phyloP scores from a whole-genome alignment of 352 stramenopile species.

The Globisporangium canariense region DNA sequence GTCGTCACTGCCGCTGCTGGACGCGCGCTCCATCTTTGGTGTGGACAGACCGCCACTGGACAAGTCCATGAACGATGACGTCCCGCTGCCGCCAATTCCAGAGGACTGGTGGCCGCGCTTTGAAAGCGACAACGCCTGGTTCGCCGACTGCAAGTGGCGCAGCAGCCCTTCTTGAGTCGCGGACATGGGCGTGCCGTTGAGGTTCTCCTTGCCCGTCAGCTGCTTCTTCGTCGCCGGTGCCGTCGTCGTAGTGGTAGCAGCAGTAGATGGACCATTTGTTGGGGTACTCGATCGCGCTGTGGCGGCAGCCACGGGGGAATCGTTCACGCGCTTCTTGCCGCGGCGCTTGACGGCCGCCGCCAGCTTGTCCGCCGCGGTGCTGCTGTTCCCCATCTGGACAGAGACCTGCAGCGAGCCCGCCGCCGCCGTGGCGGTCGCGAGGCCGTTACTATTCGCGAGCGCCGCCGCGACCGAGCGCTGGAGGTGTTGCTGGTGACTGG shows the following conservation, averaged over 20 bases:
- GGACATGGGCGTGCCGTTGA: constrained; percentile 34
- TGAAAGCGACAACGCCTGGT: constrained; percentile 53
- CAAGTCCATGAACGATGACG: constrained; percentile 4
- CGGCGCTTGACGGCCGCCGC: constrained; percentile 27
- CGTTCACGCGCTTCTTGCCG: constrained; percentile 56
- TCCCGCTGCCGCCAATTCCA: neutral
- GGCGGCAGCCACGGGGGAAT: constrained; percentile 22
- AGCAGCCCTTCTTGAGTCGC: constrained; percentile 59
- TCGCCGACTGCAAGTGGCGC: constrained; percentile 69
- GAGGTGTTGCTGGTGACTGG: neutral
- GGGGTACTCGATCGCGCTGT: constrained; percentile 10
- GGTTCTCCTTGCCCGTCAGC: constrained; percentile 19
- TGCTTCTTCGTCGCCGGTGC: constrained; percentile 28
- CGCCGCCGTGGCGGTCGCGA: constrained; percentile 18
- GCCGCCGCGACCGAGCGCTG: neutral
- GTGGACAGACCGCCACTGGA: constrained; percentile 17
- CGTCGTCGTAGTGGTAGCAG: neutral
- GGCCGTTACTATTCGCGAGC: neutral
- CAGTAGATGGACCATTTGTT: neutral
- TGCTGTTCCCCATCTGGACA: constrained; percentile 11
- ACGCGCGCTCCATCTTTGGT: constrained; percentile 50
- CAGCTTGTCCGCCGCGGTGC: constrained; percentile 7
- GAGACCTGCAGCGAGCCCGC: constrained; percentile 18
- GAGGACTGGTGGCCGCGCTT: constrained; percentile 38
- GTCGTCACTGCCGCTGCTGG: constrained; percentile 57